phyloP scores from a whole-genome alignment of 1,139 yeast species.

The Geotrichum reessii region DNA sequence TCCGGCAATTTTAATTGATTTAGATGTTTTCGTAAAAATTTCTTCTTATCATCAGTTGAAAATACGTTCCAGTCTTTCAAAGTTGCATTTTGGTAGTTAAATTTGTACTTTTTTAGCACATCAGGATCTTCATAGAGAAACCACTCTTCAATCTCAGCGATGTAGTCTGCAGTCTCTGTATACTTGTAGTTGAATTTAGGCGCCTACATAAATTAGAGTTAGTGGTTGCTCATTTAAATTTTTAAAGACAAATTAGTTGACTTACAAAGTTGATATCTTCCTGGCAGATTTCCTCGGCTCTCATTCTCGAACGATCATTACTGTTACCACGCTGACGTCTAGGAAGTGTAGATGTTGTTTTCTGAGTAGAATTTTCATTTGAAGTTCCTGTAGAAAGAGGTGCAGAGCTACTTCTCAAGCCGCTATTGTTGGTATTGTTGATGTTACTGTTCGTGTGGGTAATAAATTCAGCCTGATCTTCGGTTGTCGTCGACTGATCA shows the following conservation, averaged over 20 bases:
- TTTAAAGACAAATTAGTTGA: background rate
- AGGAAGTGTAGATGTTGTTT: background rate
- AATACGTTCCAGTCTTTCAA: conserved; percentile 18
- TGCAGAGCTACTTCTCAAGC: background rate
- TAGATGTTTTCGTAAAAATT: conserved; percentile 17
- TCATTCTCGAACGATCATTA: conserved; percentile 16
- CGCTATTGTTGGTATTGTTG: conserved; percentile 1
- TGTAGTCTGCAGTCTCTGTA: conserved; percentile 25
- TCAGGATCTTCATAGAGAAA: conserved; percentile 30
- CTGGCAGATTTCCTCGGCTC: conserved; percentile 18
- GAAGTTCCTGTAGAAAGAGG: background rate
- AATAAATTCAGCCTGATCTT: conserved; percentile 16
- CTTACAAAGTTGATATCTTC: conserved; percentile 13
- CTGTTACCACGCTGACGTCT: conserved; percentile 16
- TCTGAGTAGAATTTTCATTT: background rate
- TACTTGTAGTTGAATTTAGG: conserved; percentile 31
- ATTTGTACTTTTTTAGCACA: conserved; percentile 26
- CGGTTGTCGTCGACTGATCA: conserved; percentile 11
- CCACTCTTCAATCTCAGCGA: conserved; percentile 36
- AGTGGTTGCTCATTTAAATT: background rate
- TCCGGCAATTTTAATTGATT: conserved; percentile 6
- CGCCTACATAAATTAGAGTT: conserved; percentile 3
- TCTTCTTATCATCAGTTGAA: conserved; percentile 10
- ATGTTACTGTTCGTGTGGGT: conserved; percentile 5
- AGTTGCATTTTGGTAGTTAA: conserved; percentile 6